Conservation (phyloP, 306 rosid genomes). For the Begonia fuchsioides region DNA sequence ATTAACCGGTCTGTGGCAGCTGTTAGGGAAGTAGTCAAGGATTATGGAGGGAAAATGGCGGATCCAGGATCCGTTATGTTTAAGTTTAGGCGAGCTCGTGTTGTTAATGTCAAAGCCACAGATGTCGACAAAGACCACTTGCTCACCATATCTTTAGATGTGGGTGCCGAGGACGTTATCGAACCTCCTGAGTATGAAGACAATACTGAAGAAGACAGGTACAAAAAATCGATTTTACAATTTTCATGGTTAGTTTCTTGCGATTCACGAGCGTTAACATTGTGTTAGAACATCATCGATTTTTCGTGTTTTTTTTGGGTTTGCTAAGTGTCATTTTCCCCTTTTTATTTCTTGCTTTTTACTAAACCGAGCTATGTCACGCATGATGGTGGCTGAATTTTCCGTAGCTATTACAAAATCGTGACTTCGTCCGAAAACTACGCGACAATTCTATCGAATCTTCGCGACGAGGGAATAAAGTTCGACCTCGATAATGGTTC, state of each 20-base stretch:
- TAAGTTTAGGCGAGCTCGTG: constrained; percentile 74
- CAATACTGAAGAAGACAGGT: constrained; percentile 63
- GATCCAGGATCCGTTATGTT: constrained; percentile 81
- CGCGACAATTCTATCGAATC: constrained; percentile 39
- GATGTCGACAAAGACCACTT: constrained; percentile 74
- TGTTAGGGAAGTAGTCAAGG: constrained; percentile 69
- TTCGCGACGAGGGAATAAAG: constrained; percentile 61
- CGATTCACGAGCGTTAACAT: no score
- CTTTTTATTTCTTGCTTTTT: no score
- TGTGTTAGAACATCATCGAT: no score
- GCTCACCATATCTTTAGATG: constrained; percentile 57
- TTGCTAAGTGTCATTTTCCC: no score
- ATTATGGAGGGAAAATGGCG: constrained; percentile 95
- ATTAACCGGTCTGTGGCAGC: constrained; percentile 68
- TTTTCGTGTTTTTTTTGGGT: no score
- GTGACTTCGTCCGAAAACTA: constrained; percentile 74
- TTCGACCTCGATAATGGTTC: constrained; percentile 89
- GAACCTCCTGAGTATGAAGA: constrained; percentile 74
- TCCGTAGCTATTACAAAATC: constrained; percentile 63
- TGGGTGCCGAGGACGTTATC: constrained; percentile 90
- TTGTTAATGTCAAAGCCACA: constrained; percentile 49
- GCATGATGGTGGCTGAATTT: constrained; percentile 16
- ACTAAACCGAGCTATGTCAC: not conserved
- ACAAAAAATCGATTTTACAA: constrained; percentile 50
- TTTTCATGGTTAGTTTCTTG: no score